These are phyloP conservation scores for Pythium monospermum DNA, from an alignment of 352 stramenopile species.

Conservation along the genomic window DNA sequence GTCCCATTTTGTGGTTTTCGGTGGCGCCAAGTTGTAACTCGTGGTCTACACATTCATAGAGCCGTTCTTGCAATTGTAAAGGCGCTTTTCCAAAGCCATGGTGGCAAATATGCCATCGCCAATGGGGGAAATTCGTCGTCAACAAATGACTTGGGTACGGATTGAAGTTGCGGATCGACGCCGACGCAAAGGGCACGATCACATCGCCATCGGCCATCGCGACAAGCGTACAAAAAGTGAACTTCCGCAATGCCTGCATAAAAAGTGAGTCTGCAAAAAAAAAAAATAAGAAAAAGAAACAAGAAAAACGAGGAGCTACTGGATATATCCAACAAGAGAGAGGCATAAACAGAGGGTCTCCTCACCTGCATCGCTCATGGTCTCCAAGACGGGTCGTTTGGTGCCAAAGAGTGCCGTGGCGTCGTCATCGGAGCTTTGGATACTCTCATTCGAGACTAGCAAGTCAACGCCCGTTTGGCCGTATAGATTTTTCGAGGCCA, in stretches of 20 bases:
- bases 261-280: slow-evolving; percentile 37
- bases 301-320: not conserved
- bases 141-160: slow-evolving; percentile 52
- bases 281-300: not conserved
- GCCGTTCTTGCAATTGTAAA: slow-evolving; percentile 24
- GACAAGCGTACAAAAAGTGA: slow-evolving; percentile 56
- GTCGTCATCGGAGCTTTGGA: not conserved
- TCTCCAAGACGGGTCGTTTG: slow-evolving; percentile 41
- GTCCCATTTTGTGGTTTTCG: slow-evolving; percentile 28
- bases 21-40: slow-evolving; percentile 29
- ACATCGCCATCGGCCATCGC: slow-evolving; percentile 76
- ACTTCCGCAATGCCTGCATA: slow-evolving; percentile 45
- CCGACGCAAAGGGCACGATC: slow-evolving; percentile 65
- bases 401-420: not conserved
- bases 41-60: slow-evolving; percentile 53
- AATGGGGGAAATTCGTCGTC: slow-evolving; percentile 46
- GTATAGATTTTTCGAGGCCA: slow-evolving; percentile 59
- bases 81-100: slow-evolving; percentile 37
- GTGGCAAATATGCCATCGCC: slow-evolving; percentile 70
- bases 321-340: not conserved
- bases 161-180: slow-evolving; percentile 67
- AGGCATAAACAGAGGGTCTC: not conserved
- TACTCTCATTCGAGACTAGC: slow-evolving; percentile 28
- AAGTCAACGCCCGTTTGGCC: slow-evolving; percentile 73
- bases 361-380: slow-evolving; percentile 53